Percentiles rank a stretch among this genome's conserved stretches.
These are phyloP conservation scores for Colletotrichum sp. DNA, from an alignment of 2,329 filamentous ascomycete genomes.

Conservation along the genomic window DNA sequence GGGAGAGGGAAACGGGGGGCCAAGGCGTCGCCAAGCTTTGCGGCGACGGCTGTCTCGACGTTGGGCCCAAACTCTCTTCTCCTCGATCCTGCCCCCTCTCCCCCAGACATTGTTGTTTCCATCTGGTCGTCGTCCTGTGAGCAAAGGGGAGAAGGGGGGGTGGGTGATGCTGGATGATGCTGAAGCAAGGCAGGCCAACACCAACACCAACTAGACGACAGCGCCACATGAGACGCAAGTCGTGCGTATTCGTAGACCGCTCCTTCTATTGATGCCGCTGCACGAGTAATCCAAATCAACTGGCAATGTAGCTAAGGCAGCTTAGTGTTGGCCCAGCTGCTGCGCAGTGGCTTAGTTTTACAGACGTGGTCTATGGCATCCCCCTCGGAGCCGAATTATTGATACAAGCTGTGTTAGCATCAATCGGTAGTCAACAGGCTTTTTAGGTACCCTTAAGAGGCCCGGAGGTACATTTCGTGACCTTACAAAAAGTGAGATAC, in stretches of 20 bases:
- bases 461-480: background rate
- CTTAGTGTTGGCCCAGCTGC: background rate
- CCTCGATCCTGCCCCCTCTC: background rate
- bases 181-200: background rate
- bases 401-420: background rate
- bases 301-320: background rate
- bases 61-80: constrained; percentile 13
- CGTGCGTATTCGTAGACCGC: background rate
- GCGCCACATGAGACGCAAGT: background rate
- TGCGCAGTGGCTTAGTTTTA: background rate
- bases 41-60: constrained; percentile 21
- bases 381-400: background rate
- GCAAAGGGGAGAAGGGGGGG: background rate
- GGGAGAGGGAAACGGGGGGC: background rate
- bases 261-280: background rate
- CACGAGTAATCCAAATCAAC: background rate
- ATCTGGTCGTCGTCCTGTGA: background rate
- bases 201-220: background rate
- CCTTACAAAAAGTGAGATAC: background rate
- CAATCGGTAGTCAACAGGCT: background rate
- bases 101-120: background rate
- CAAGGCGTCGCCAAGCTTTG: constrained; percentile 18
- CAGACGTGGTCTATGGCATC: background rate
- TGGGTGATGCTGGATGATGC: background rate
- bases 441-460: background rate